phyloP scores from a whole-genome alignment of 805 yeast genomes.

The Candida maris region DNA sequence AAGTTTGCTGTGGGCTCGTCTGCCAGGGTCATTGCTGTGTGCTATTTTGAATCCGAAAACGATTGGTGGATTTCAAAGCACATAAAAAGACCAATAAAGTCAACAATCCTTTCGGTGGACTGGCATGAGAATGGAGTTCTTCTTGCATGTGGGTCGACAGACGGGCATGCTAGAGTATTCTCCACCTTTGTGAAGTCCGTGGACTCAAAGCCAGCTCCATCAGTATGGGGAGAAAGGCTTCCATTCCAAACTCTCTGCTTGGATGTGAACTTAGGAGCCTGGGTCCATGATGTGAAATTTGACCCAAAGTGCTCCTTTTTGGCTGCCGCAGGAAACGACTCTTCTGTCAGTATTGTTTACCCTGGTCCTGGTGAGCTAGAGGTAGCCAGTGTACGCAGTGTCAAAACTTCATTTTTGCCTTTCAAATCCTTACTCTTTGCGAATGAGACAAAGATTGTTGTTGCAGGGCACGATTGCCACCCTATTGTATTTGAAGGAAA shows the following conservation, averaged over 20 bases:
- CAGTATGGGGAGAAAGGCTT: constrained; percentile 91
- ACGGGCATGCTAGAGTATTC: constrained; percentile 87
- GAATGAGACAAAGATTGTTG: constrained; percentile 62
- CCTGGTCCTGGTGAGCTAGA: constrained; percentile 64
- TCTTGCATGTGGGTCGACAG: constrained; percentile 87
- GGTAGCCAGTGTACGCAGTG: constrained; percentile 43
- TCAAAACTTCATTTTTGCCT: constrained; percentile 71
- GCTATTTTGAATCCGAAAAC: constrained; percentile 92
- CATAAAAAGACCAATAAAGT: constrained; percentile 89
- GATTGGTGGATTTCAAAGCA: constrained; percentile 99
- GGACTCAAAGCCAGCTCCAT: constrained; percentile 75
- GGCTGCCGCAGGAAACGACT: constrained; percentile 84
- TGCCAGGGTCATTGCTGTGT: constrained; percentile 89
- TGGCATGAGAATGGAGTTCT: constrained; percentile 95
- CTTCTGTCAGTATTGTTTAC: constrained; percentile 75
- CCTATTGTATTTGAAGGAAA: constrained; percentile 80
- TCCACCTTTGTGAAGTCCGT: constrained; percentile 86
- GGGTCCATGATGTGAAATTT: constrained; percentile 90
- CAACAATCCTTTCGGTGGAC: constrained; percentile 75
- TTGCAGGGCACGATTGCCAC: constrained; percentile 91
- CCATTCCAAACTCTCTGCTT: constrained; percentile 93
- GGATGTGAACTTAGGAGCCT: constrained; percentile 71
- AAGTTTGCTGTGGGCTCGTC: constrained; percentile 98
- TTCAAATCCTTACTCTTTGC: constrained; percentile 73
- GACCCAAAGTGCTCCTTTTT: constrained; percentile 74